Base-by-base conservation (phyloP, 2,329 filamentous ascomycete genomes). In the Arthroderma uncinatum region DNA sequence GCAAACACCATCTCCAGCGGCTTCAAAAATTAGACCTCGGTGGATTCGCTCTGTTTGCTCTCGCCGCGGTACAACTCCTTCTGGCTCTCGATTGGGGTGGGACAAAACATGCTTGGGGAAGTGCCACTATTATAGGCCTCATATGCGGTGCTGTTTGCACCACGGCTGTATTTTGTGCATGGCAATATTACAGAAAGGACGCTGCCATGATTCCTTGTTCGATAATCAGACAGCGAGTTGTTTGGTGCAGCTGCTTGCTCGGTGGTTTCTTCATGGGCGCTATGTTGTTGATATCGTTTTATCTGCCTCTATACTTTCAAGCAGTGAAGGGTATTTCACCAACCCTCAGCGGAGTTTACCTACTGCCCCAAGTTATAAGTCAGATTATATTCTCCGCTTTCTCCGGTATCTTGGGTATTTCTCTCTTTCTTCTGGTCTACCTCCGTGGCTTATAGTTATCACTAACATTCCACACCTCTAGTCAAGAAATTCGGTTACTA, bases 221-320 rank as follows among this genome's bases (percentile, higher is more conserved):
- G 0, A 65, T 75, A 34, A 58, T 74, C 21, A 60, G 47, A 19
- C 60, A 68, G 21, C 63, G 65, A 0, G 59, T 69, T 12, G 64
- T 75, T 21, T 72, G 67, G 25, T 28, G 21, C 2, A 23, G n/a
- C 2, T 4, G n/a, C 8, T 12, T 21, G 4, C 21, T 55, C 12
- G 47, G 47, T 9, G 7, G 50, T 2, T 9, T 53, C 23, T 28
- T n/a, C 34, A 33, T 12, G 8, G 30, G 19, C 16, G 30, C 50
- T 14, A 37, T 56, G 4, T 37, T 33, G 14, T 56, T 62, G 7
- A 62, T 62, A 5, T 55, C 61, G 16, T 71, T 65, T 58, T 72
- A 71, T 56, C 61, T 73, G n/a, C 62, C 70, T 4, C 64, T 74
- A 1, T 76, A 72, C 56, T 76, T 75, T 56, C 74, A 76, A 53